A percentile compares a stretch with the other conserved stretches of the same genome.
Conservation (phyloP, 1,284 basidiomycete genomes). For the Boletus hoseneyae region DNA sequence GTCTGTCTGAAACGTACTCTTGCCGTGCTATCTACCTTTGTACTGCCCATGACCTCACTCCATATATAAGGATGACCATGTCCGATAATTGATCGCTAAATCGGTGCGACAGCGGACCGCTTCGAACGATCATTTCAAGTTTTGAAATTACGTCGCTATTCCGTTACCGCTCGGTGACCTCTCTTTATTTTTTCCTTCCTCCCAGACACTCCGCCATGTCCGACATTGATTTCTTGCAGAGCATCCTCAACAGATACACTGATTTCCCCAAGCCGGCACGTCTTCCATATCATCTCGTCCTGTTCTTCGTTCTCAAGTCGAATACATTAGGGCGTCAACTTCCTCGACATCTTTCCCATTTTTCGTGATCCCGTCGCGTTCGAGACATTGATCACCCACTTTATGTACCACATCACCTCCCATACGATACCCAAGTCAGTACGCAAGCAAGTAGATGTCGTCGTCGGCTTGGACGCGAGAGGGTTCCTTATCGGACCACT, state of each 20-base stretch:
- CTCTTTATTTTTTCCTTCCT: conserved; percentile 8
- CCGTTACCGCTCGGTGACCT: background rate
- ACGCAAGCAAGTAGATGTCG: conserved; percentile 81
- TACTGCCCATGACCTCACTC: conserved; percentile 39
- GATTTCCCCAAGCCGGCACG: conserved; percentile 88
- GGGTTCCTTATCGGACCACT: conserved; percentile 96
- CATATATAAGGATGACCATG: conserved; percentile 29
- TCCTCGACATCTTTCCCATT: conserved; percentile 91
- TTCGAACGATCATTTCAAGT: too few species aligned
- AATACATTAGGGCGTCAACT: conserved; percentile 62
- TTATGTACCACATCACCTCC: conserved; percentile 84
- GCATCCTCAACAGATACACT: conserved; percentile 63
- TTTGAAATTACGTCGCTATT: conserved; percentile 10
- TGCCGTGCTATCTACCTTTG: conserved; percentile 35
- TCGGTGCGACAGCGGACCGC: too few species aligned
- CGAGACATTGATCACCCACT: conserved; percentile 89
- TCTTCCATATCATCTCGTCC: background rate
- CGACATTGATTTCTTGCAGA: conserved; percentile 73
- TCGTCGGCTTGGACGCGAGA: conserved; percentile 95
- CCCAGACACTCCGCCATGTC: conserved; percentile 46
- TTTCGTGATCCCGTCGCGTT: conserved; percentile 81
- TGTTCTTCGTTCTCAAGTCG: background rate
- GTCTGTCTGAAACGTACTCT: conserved; percentile 61
- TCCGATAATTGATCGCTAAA: too few species aligned
- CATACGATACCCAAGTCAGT: conserved; percentile 61